Evolutionary conservation across 108 stramenopile species (phyloP), one percentile per base, ranked within the genome.

Genomic region (Cyclostephanos tholiformis): DNA sequence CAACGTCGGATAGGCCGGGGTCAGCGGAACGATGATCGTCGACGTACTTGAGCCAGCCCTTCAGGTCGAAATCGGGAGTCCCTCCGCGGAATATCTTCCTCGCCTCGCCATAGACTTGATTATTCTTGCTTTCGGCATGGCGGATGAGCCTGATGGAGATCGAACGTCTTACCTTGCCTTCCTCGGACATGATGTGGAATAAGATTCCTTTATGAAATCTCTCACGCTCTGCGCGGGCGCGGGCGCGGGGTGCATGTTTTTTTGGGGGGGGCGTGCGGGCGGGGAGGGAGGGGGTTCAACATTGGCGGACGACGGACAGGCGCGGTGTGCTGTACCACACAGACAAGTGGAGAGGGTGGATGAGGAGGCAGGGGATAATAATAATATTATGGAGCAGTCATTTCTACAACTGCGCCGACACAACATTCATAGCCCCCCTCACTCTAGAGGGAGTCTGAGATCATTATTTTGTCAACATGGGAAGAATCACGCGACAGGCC

Each of bases 31-130:
- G 82, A 32, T 80, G 82, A 23, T 73, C 67, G 55, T 89, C 84
- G 8, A 92, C 88, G 71, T 88, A 92, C 6, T 80, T n/a, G 16
- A 66, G 60, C 83, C 84, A 91, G 14, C 90, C 86, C 65, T 84
- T 55, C 8, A 73, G 71, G 48, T 91, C 88, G 75, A 86, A 89
- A 30, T 92, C 83, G 11, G 84, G 82, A 14, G 84, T 84, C 4
- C 88, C 91, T 4, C 84, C 85, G 56, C 77, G 63, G 71, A 59
- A 85, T 27, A 83, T 55, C 29, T 71, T 44, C 1, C 80, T 75
- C 9, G 88, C 88, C n/a, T 89, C 82, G 16, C 86, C 80, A 50
- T 87, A 87, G 30, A 87, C 71, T 82, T 84, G 77, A 77, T 87
- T 79, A 43, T 78, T 79, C 23, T 46, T 35, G 17, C 76, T 72